Conservation (phyloP, 2,329 filamentous ascomycete genomes). For the Aspergillus sp. region DNA sequence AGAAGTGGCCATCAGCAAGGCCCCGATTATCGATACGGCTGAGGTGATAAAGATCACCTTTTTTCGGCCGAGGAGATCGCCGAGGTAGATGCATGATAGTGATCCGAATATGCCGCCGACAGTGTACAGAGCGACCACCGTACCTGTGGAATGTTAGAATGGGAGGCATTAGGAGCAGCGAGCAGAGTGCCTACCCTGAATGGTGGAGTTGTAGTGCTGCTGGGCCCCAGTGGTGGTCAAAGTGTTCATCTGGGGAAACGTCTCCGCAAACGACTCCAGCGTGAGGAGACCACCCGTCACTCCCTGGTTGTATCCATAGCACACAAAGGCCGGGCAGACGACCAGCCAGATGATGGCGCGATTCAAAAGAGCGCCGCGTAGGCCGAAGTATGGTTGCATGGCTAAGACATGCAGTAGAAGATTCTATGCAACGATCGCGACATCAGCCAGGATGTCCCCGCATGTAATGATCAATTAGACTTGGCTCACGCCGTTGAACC, state of each 20-base stretch:
- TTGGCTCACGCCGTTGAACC: constrained; percentile 1
- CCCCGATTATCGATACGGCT: constrained; percentile 44
- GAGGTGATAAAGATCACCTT: constrained; percentile 45
- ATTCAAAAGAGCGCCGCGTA: constrained; percentile 24
- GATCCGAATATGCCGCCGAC: constrained; percentile 50
- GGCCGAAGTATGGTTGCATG: constrained; percentile 25
- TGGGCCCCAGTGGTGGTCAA: constrained; percentile 41
- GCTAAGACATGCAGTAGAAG: constrained; percentile 1
- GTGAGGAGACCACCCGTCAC: constrained; percentile 60
- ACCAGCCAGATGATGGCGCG: constrained; percentile 28
- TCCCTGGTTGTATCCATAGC: constrained; percentile 56
- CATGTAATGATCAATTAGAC: not conserved
- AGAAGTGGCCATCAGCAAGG: constrained; percentile 49
- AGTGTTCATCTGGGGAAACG: constrained; percentile 54
- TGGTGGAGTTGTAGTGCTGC: constrained; percentile 43
- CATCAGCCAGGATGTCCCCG: not conserved
- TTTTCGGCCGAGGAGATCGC: constrained; percentile 47
- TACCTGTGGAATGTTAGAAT: constrained; percentile 18
- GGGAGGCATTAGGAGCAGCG: not conserved
- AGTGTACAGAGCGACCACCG: constrained; percentile 49
- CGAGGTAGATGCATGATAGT: constrained; percentile 48
- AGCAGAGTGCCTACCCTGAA: constrained; percentile 37
- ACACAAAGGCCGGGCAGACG: constrained; percentile 36
- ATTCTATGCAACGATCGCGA: not conserved
- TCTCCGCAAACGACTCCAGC: constrained; percentile 59